Evolutionary conservation across 1,284 basidiomycete species (phyloP).

Genomic region (Cystobasidium pallidum): DNA sequence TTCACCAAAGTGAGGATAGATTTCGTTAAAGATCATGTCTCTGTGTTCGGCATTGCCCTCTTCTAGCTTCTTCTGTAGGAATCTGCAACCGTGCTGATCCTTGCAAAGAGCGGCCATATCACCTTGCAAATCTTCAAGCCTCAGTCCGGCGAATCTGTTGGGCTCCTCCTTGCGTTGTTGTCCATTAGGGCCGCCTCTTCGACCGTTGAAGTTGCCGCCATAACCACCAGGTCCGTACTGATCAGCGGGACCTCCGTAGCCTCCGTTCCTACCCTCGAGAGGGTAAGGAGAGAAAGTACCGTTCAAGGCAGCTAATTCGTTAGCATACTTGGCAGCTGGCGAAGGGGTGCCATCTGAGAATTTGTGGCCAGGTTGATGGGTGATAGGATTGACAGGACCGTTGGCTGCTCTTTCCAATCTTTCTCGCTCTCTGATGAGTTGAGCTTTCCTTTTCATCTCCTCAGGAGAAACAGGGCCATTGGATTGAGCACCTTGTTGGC

Average conservation of each 20-base stretch:
- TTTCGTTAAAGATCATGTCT: constrained; percentile 99
- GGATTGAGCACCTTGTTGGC: constrained; percentile 1
- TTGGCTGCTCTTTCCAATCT: constrained; percentile 34
- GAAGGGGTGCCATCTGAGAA: constrained; percentile 43
- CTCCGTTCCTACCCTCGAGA: constrained; percentile 25
- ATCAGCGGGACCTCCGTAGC: constrained; percentile 25
- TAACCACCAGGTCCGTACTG: constrained; percentile 29
- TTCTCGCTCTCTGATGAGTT: constrained; percentile 37
- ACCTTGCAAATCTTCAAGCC: constrained; percentile 91
- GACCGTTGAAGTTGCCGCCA: constrained; percentile 25
- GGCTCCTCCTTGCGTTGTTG: constrained; percentile 60
- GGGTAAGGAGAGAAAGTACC: constrained; percentile 43
- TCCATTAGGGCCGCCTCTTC: constrained; percentile 32
- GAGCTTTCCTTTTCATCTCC: constrained; percentile 42
- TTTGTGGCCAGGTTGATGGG: constrained; percentile 42
- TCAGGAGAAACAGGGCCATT: constrained; percentile 31
- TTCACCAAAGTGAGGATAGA: constrained; percentile 95
- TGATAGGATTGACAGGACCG: constrained; percentile 14
- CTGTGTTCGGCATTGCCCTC: constrained; percentile 91
- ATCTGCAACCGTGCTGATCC: constrained; percentile 98
- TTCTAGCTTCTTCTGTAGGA: constrained; percentile 98
- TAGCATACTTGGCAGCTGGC: constrained; percentile 42
- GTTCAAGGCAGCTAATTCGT: constrained; percentile 44
- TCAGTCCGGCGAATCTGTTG: constrained; percentile 91
- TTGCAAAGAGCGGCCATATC: constrained; percentile 94